A percentile compares a stretch with the other conserved stretches of the same genome.
Conservation (phyloP, 805 yeast species). For the Pichia pseudocactophila region DNA sequence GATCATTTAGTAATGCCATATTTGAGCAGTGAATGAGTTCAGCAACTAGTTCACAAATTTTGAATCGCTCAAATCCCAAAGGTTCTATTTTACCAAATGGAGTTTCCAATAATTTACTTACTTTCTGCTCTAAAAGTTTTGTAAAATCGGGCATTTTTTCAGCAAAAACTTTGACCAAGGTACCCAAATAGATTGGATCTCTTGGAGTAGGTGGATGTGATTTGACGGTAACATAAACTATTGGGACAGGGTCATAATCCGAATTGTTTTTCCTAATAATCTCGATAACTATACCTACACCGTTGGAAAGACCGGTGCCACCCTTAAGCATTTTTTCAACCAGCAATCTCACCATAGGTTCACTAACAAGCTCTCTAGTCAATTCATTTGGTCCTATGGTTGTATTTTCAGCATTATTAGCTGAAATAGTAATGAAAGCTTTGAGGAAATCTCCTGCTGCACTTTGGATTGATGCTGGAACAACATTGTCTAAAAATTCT, state of each 20-base stretch:
- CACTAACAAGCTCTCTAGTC: conserved; percentile 82
- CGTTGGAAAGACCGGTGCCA: conserved; percentile 85
- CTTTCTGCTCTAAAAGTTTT: conserved; percentile 39
- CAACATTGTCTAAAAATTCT: conserved; percentile 58
- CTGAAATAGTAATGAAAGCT: conserved; percentile 88
- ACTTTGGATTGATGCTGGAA: conserved; percentile 67
- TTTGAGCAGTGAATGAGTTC: conserved; percentile 96
- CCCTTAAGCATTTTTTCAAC: conserved; percentile 71
- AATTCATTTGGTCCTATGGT: conserved; percentile 94
- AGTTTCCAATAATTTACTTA: conserved; percentile 39
- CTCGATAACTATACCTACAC: conserved; percentile 92
- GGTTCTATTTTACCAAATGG: conserved; percentile 65
- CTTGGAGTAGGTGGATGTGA: conserved; percentile 88
- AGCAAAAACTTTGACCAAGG: conserved; percentile 70
- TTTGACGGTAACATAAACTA: conserved; percentile 69
- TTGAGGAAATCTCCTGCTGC: conserved; percentile 94
- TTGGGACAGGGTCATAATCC: conserved; percentile 87
- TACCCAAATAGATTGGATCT: conserved; percentile 89
- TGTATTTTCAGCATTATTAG: conserved; percentile 83
- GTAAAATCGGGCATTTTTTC: conserved; percentile 64
- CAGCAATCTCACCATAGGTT: conserved; percentile 53
- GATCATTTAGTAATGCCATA: conserved; percentile 83
- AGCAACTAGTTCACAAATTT: conserved; percentile 85
- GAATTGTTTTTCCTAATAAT: conserved; percentile 91
- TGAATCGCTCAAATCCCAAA: conserved; percentile 84